phyloP scores from a whole-genome alignment of 2,329 filamentous ascomycete species.

The Colletotrichum kahawae region DNA sequence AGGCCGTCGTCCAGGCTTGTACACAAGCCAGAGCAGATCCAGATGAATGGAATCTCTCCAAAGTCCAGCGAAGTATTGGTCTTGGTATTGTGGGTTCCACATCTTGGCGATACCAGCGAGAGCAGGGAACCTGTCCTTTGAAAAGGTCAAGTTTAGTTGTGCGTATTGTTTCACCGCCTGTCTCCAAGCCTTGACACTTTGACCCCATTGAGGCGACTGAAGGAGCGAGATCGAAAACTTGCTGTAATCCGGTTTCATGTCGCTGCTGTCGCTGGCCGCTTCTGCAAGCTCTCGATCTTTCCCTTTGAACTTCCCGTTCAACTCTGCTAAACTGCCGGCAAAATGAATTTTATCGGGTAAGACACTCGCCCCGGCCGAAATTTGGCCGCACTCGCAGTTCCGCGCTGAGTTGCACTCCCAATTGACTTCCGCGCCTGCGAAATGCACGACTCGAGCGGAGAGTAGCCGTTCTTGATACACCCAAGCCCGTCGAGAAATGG shows the following conservation, averaged over 20 bases:
- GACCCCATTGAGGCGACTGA: not conserved
- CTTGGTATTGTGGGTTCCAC: not conserved
- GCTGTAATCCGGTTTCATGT: not conserved
- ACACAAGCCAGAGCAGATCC: not conserved
- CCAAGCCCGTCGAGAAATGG: not conserved
- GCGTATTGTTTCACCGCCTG: not conserved
- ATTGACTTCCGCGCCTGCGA: not conserved
- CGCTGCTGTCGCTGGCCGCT: not conserved
- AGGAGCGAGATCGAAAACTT: not conserved
- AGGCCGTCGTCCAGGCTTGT: not conserved
- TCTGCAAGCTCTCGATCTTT: not conserved
- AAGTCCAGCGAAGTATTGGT: not conserved
- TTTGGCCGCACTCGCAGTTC: not conserved
- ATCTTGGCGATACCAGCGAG: not conserved
- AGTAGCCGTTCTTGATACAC: not conserved
- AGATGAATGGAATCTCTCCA: not conserved
- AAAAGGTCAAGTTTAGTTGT: constrained; percentile 17
- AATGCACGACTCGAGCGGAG: not conserved
- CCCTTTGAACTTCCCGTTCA: not conserved
- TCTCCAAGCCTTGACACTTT: not conserved
- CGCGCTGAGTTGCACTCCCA: not conserved
- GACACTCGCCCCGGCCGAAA: not conserved
- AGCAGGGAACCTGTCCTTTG: not conserved
- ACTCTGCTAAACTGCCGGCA: not conserved
- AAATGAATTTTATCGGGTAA: not conserved